phyloP scores from a whole-genome alignment of 2,329 filamentous ascomycete species.

The Talaromyces sp. region DNA sequence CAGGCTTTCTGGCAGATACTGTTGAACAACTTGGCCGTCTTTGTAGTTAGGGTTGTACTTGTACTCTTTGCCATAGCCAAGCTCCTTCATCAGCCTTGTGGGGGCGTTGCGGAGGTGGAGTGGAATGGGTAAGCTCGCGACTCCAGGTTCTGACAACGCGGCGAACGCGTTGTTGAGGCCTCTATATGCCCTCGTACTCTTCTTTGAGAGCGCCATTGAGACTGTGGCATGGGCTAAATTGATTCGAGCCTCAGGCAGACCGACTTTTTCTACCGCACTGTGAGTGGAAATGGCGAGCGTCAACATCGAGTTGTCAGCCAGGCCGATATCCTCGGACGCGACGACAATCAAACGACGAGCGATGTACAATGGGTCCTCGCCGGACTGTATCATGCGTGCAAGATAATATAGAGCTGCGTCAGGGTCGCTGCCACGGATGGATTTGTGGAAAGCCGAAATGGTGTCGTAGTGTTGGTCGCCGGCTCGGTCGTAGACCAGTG shows the following conservation, averaged over 20 bases:
- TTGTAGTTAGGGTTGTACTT: conserved; percentile 94
- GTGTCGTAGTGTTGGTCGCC: conserved; percentile 98
- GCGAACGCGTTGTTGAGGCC: conserved; percentile 75
- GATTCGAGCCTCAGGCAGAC: conserved; percentile 91
- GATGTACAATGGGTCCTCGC: conserved; percentile 89
- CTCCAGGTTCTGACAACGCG: conserved; percentile 75
- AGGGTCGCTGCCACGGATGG: conserved; percentile 78
- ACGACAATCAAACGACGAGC: conserved; percentile 92
- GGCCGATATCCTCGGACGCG: conserved; percentile 86
- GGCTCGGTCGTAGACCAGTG: conserved; percentile 87
- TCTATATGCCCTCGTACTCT: conserved; percentile 83
- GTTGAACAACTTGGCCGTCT: conserved; percentile 77
- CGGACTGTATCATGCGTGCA: conserved; percentile 89
- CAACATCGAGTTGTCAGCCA: conserved; percentile 82
- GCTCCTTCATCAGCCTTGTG: conserved; percentile 85
- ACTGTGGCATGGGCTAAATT: conserved; percentile 84
- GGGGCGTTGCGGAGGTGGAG: conserved; percentile 88
- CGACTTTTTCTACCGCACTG: conserved; percentile 85
- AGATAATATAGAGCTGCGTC: conserved; percentile 93
- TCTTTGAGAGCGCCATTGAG: conserved; percentile 74
- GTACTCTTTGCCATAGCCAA: conserved; percentile 87
- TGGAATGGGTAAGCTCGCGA: conserved; percentile 78
- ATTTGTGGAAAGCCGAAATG: conserved; percentile 96
- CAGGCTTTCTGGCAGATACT: conserved; percentile 81
- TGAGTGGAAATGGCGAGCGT: conserved; percentile 82